Evolutionary conservation across 208 protist species (phyloP).

Genomic region (Leishmania arabica): DNA sequence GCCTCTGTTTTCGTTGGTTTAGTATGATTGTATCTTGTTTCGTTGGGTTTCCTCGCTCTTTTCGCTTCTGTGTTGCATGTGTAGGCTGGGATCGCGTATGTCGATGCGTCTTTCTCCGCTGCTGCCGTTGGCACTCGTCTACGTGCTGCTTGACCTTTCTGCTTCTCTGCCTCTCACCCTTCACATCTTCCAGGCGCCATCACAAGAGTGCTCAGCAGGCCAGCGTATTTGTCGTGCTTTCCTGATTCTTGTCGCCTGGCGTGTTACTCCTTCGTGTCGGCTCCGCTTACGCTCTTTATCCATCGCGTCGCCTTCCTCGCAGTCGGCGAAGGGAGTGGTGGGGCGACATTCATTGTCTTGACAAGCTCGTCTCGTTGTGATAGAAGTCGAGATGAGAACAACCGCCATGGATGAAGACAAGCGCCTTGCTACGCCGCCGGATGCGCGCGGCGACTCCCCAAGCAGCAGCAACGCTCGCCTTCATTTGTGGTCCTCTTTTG

Average conservation of each 20-base stretch:
- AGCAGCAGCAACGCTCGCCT: neutral
- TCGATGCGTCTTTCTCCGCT: neutral
- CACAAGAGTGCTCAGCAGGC: neutral
- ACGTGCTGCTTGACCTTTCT: neutral
- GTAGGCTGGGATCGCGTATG: neutral
- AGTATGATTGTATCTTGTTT: neutral
- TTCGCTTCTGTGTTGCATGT: neutral
- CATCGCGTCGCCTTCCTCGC: neutral
- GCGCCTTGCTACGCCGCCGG: neutral
- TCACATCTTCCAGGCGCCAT: neutral
- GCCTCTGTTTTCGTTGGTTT: neutral
- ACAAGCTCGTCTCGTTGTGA: neutral
- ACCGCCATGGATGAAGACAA: neutral
- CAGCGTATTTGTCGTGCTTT: neutral
- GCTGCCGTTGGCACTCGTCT: neutral
- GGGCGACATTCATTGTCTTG: neutral
- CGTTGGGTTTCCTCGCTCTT: neutral
- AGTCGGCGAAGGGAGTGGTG: neutral
- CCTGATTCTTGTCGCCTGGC: neutral
- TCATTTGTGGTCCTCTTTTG: neutral
- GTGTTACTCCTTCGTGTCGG: neutral
- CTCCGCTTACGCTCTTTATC: neutral
- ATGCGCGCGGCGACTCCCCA: neutral
- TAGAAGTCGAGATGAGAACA: neutral
- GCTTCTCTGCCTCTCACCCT: neutral